Evolutionary conservation across 2,329 filamentous ascomycete genomes (phyloP), one percentile per base, ranked within the genome.

Genomic region (Xylaria sp.): DNA sequence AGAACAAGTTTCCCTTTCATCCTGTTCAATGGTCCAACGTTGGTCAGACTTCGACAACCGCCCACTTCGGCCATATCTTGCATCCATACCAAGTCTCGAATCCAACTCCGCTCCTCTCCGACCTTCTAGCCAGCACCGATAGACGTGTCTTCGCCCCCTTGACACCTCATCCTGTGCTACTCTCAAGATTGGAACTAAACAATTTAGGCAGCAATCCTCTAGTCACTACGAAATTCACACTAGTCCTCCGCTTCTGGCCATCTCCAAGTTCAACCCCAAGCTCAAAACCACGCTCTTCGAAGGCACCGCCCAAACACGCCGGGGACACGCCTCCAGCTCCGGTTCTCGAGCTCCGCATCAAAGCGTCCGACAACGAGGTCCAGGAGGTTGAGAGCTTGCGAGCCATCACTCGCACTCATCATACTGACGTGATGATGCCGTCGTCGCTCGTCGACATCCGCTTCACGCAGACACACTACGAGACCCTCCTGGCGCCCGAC

Each of bases 51-150:
- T 73, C 65, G 9, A 81, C 82, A 1, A 75, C 72, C 2, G 84
- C 85, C 11, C 78, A 79, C 2, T 88, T 88, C 70, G 86, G 86
- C 20, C 82, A 85, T 60, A 68, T 87, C 38, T 79, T 88, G 25
- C 72, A 76, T 39, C 55, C 64, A 25, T 65, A 71, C 27, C 15
- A 57, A 2, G 55, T 63, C 11, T 60, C 63, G 9, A 31, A 53
- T 45, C 31, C 71, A 10, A 55, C 65, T 10, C 64, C 55, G 17
- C 36, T 55, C 29, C 38, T 70, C 42, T 64, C 69, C 36, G 42
- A 51, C 22, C 63, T 74, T 5, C 59, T 75, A 29, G 55, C 72
- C 17, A 38, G 65, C 33, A 67, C 70, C 38, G 63, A 73, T 29
- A 59, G 64, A 5, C 81, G 81, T 53, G 77, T 83, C 51, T 80